Base-by-base conservation (phyloP, 768 basidiomycete genomes). In the Boletus vinaceobasis region DNA sequence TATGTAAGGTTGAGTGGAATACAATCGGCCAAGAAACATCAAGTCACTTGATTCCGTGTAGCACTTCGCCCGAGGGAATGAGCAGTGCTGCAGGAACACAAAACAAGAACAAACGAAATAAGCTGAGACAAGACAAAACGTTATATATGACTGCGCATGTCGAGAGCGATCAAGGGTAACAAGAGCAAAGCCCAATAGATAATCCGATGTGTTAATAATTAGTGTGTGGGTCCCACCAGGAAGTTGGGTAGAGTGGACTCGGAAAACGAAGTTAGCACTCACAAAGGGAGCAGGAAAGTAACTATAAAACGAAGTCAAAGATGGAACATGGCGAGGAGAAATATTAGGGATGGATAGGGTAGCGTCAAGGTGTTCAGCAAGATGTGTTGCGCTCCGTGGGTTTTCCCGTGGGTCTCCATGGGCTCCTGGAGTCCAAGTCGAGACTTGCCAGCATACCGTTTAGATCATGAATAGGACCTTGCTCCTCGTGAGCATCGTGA, bases 361-460 rank as follows among this genome's bases (percentile, higher is more conserved):
- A 64, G 21, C 11, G 8, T 60, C 43, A 43, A 49, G 10, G 27
- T 46, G 55, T 50, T 69, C 49, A 67, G 53, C 61, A 52, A 44
- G 63, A 53, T 29, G 50, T 48, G 29, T 58, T 62, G 48, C 53
- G 60, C 33, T 64, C 64, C 11, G 58, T 29, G 48, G 60, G 52
- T 46, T 65, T 63, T 53, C 54, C 56, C 15, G 61, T 63, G 49
- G 61, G 52, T 55, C 60, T 70, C 74, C 74, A 75, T n/a, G 67
- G 67, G 31, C 54, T 65, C 52, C 65, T 68, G 55, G 71, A 60
- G 62, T 85, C 86, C 53, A 91, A 72, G 59, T 89, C 79, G 15
- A 91, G 79, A 66, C 84, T 88, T 33, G 89, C 87, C 37, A 92
- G 76, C 29, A 85, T 88, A 21, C 86, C 85, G 61, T 88, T 90